These are phyloP conservation scores for Cephalotrichum gorgonifer DNA, from an alignment of 2,329 filamentous ascomycete genomes.

Conservation along the genomic window DNA sequence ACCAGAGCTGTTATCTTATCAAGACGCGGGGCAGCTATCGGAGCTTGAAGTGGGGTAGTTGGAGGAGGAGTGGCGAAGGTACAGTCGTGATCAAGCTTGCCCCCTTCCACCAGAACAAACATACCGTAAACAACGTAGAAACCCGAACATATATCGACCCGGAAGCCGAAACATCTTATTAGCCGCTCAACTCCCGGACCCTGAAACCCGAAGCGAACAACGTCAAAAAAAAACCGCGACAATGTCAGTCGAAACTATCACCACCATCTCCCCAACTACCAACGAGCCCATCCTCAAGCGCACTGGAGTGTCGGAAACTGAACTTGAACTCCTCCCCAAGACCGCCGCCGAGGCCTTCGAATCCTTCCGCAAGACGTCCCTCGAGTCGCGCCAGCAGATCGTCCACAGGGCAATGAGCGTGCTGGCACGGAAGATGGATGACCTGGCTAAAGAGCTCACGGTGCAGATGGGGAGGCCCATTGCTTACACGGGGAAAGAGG, in stretches of 20 bases:
- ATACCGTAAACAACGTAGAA: too few species aligned
- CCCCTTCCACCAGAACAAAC: too few species aligned
- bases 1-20: not conserved
- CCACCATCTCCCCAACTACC: slow-evolving; percentile 82
- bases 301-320: slow-evolving; percentile 58
- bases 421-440: slow-evolving; percentile 63
- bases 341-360: slow-evolving; percentile 66
- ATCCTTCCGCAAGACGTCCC: slow-evolving; percentile 62
- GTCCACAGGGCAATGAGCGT: slow-evolving; percentile 69
- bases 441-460: slow-evolving; percentile 73
- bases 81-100: too few species aligned
- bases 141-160: too few species aligned
- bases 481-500: slow-evolving; percentile 72
- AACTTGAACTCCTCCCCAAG: slow-evolving; percentile 62
- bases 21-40: not conserved
- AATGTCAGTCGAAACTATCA: slow-evolving; percentile 56
- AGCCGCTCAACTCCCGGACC: too few species aligned
- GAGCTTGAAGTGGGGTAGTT: too few species aligned
- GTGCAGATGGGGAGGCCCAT: slow-evolving; percentile 95
- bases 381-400: slow-evolving; percentile 68
- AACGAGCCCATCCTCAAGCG: slow-evolving; percentile 76
- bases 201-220: too few species aligned
- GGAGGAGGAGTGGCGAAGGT: too few species aligned
- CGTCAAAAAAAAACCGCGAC: too few species aligned
- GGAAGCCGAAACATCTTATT: too few species aligned